Conservation (phyloP, 192 early-diverging fungal species). For the Linnemannia exigua region DNA sequence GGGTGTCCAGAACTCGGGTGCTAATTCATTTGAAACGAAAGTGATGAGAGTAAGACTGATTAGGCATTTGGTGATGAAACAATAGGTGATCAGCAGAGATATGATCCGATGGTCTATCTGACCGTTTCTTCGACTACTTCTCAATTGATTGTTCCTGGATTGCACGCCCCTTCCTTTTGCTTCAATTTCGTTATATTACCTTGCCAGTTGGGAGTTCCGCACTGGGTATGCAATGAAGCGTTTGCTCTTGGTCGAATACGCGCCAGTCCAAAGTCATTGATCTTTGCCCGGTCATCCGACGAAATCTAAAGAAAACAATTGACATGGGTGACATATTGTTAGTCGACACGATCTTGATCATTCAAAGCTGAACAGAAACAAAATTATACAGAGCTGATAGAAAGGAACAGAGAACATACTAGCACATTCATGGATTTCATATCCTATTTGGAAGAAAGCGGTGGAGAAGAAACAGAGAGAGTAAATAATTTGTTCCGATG, state of each 20-base stretch:
- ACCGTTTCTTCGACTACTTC: no score
- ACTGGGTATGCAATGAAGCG: conserved; percentile 80
- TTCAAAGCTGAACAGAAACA: neutral
- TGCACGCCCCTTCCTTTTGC: no score
- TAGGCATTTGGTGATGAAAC: neutral
- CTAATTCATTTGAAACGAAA: conserved; percentile 24
- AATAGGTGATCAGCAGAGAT: neutral
- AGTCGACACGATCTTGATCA: neutral
- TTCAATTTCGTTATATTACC: no score
- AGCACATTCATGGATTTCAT: conserved; percentile 87
- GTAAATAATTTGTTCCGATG: neutral
- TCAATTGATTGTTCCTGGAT: no score
- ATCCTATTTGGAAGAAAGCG: conserved; percentile 58
- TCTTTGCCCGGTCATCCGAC: conserved; percentile 77
- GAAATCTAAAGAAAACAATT: conserved; percentile 52
- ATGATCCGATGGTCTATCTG: neutral
- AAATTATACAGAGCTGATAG: neutral
- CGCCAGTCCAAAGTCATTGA: conserved; percentile 86
- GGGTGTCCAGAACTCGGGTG: conserved; percentile 82
- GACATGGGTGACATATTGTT: neutral
- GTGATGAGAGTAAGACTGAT: neutral
- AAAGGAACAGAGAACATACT: conserved; percentile 30
- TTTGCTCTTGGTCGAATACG: conserved; percentile 81
- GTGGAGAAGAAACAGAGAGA: neutral
- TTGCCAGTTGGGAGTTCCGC: conserved; percentile 88